Base-by-base conservation (phyloP, 2,329 filamentous ascomycete genomes). In the Colletotrichum cordylinicola region DNA sequence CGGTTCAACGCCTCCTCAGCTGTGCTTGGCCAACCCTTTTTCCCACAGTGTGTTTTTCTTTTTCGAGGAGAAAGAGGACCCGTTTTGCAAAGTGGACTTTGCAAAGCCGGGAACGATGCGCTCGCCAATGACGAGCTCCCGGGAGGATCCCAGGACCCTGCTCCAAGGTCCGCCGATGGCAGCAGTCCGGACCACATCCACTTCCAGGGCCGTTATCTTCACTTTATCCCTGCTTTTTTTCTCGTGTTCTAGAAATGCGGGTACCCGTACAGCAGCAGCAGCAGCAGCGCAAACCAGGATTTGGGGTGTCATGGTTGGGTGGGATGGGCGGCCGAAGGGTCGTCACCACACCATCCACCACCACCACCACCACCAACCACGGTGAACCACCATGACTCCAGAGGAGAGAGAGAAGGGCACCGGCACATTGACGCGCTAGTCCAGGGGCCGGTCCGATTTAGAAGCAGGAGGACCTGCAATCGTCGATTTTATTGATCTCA, bases 401-500 rank as follows among this genome's bases (percentile, higher is more conserved):
- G 24, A n/a, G n/a, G n/a, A n/a, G n/a, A 33, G 29, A 64, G 37
- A 43, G 37, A 6, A 43, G 39, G 43, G 58, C 33, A 35, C 73
- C 73, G 73, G 73, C 62, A 75, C 73, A 67, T 75, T 72, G 69
- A 75, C 39, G 64, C 73, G 43, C 73, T 75, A 75, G 56, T 60
- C 69, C 73, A 75, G 73, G 73, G 69, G 73, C 62, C 33, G 69
- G 73, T 75, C 73, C 73, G 73, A 73, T 75, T 75, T 73, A 72
- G 64, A 73, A 75, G 62, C 73, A 75, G 48, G 39, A 48, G 39
- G 24, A 39, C 29, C 67, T 74, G 60, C 35, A 75, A 75, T 75
- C 69, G 72, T 55, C 61, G 69, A 75, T 72, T 67, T 21, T 67
- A 62, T 35, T 75, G 62, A 75, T 75, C 69, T 67, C 18, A 68